Base-by-base conservation (phyloP, 2,329 filamentous ascomycete species). In the Hypomyces rosellus region DNA sequence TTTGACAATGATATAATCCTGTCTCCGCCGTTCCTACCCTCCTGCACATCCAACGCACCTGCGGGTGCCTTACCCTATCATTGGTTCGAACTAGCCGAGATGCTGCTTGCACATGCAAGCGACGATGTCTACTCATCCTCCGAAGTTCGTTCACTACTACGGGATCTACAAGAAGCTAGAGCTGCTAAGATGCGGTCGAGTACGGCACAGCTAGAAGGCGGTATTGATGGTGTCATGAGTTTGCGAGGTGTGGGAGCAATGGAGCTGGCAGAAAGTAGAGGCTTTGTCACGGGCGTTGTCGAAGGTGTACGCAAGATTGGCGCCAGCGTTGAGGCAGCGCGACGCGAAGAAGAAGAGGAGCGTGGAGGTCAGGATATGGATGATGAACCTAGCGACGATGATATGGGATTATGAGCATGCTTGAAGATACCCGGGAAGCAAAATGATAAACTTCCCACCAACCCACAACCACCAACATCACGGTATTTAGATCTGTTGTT, bases 21-120 rank as follows among this genome's bases (percentile, higher is more conserved):
- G 0, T 82, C 84, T 1, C 81, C 91, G 4, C 92, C 92, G 0
- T 96, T 96, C 64, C 70, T 95, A 1, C 80, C 82, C 1, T 84
- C 85, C 14, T 89, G 86, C 56, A 90, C 86, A 0, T 81, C 85
- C 16, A 74, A 81, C 43, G 81, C 86, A 1, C 82, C 85, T 8
- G 71, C 82, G 1, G 82, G 83, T 38, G 81, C 84, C 13, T 74
- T 99, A 33, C 93, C 93, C 0, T 97, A 95, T 65, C 92, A 97
- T 72, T 99, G 92, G 91, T 79, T 95, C 39, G 93, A 97, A 69
- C 72, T 97, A 8, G 85, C 87, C 15, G 90, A 96, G 69, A 83
- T 95, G 65, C 74, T 99, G 42, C 79, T 99, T 2, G 86, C 91
- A 43, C 86, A 89, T 49, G 91, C 91, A 4, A 78, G 81, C 22